A percentile compares a stretch with the other conserved stretches of the same genome.
Conservation (phyloP, 495 filamentous ascomycete species). For the Glutinoglossum americanum region DNA sequence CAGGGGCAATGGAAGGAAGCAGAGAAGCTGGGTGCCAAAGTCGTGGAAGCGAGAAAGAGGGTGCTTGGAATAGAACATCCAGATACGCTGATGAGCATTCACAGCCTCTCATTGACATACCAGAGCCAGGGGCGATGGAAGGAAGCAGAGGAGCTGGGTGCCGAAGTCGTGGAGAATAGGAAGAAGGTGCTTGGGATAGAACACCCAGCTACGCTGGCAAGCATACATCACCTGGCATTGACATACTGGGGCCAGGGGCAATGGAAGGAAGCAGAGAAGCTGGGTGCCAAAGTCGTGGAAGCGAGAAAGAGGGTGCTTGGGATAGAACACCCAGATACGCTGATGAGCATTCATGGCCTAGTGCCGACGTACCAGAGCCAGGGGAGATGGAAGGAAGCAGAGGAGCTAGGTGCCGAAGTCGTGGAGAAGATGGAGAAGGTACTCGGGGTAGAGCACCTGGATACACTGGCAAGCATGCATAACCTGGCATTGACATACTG, state of each 20-base stretch:
- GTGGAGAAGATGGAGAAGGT: no score
- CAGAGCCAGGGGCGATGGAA: background rate
- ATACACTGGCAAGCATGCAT: conserved; percentile 1
- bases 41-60: background rate
- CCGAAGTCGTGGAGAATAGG: background rate
- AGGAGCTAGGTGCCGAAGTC: background rate
- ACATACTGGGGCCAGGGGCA: background rate
- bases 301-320: background rate
- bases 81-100: background rate
- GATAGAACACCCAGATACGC: background rate
- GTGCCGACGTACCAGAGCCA: background rate
- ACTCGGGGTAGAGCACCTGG: background rate
- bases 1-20: background rate
- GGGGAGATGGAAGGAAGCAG: background rate
- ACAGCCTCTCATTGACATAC: background rate
- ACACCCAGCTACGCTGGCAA: conserved; percentile 2
- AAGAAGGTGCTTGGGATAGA: background rate
- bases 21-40: background rate
- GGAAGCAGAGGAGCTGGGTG: background rate
- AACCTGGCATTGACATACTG: conserved; percentile 1
- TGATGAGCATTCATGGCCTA: background rate
- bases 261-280: background rate
- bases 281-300: background rate
- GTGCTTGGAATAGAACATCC: background rate
- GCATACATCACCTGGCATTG: background rate